Evolutionary conservation across 345 rosid genomes (phyloP), one percentile per base, ranked within the genome.

Genomic region (Lenwebbia sp.): DNA sequence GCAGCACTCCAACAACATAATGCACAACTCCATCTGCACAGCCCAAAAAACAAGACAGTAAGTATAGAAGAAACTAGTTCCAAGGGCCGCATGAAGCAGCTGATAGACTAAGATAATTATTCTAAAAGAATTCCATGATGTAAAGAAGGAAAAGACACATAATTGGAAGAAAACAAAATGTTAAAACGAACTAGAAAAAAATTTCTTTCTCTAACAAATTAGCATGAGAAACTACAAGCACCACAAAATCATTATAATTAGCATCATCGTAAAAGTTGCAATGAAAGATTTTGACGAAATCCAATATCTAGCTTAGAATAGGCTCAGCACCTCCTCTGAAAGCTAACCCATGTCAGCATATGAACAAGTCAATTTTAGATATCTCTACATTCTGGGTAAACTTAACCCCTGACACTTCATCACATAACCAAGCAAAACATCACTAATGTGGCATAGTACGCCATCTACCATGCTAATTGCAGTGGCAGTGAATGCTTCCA

Each of bases 1-100:
- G 92, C 98, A 97, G 88, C 99, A 97, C 85, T 97, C 99, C 92
- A 97, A 87, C 13, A 96, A 95, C 99, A 97, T 96, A 74, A 95
- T 87, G 88, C 99, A 94, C 44, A 97, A 91, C 89, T 96, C 99
- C 99, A 95, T 97, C 99, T 97, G 87, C 93, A 92, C 83, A 84
- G n/a, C 57, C 49, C 78, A 33, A 70, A 78, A 87, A 88, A 58
- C 76, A 83, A 86, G 82, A 21, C 60, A 58, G 51, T 19, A 78
- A 84, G 56, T 28, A 70, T 82, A 17, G 26, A 44, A 54, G 51
- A 85, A 65, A 84, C 74, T 41, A 74, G 26, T 70, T 17, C 40
- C 60, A n/a, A 25, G 14, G 41, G 44, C 25, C 26, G 15, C n/a
- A 70, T 11, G 54, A 75, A 54, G 51, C 40, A 85, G 53, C 55